Conservation (phyloP, 2,329 filamentous ascomycete species). For the Amesomyces nigricolor region DNA sequence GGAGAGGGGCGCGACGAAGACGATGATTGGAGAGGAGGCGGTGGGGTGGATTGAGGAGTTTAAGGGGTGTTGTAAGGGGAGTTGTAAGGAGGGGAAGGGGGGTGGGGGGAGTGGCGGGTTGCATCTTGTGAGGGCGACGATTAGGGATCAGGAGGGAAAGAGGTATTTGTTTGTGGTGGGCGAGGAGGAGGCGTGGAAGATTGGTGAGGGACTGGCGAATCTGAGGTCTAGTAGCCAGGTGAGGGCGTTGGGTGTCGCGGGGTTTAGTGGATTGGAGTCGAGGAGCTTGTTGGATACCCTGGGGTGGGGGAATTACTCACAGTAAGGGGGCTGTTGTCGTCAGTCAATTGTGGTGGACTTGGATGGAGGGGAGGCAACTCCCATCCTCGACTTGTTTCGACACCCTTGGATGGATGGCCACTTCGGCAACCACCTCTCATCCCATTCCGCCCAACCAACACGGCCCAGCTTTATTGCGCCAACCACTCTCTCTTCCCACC, state of each 20-base stretch:
- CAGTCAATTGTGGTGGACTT: too few species aligned
- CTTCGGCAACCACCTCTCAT: too few species aligned
- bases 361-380: too few species aligned
- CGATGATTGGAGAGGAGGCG: slow-evolving; percentile 58
- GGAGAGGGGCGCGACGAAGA: slow-evolving; percentile 45
- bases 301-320: slow-evolving; percentile 40
- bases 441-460: too few species aligned
- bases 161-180: slow-evolving; percentile 59
- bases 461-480: too few species aligned
- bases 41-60: slow-evolving; percentile 59
- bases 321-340: too few species aligned
- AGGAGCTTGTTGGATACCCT: slow-evolving; percentile 52
- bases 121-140: slow-evolving; percentile 58
- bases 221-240: slow-evolving; percentile 56
- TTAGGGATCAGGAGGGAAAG: slow-evolving; percentile 62
- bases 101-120: slow-evolving; percentile 44
- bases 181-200: slow-evolving; percentile 64
- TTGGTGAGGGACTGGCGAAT: slow-evolving; percentile 55
- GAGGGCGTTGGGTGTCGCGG: slow-evolving; percentile 52
- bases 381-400: too few species aligned
- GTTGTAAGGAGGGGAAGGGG: slow-evolving; percentile 28
- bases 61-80: slow-evolving; percentile 54
- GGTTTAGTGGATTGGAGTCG: slow-evolving; percentile 50
- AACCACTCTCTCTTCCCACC: too few species aligned
- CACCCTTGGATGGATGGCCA: too few species aligned